These are phyloP conservation scores for cucumber (Cucumis sativus) DNA, from an alignment of 306 rosid genomes.

Conservation along the genomic window Cucumber_9930_V3 NC_026656.2:22193001-22193500, in stretches of 20 bases:
- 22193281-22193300: constrained; percentile 8
- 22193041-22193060: neutral
- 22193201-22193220: neutral
- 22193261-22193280: constrained; percentile 4
- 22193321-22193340: constrained; percentile 9
- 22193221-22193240: neutral
- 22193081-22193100: neutral
- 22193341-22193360: constrained; percentile 10
- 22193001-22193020: neutral
- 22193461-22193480: constrained; percentile 7
- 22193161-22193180: neutral
- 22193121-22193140: neutral
- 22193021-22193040: neutral
- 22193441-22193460: constrained; percentile 11
- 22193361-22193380: neutral
- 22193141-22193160: neutral
- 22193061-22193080: neutral
- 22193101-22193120: neutral
- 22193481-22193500: constrained; percentile 10
- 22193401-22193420: neutral
- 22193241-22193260: neutral
- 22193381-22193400: neutral
- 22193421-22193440: neutral
- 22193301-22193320: constrained; percentile 12
- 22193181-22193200: neutral